Conservation (phyloP, 78 protist genomes). For the Pelomyxa schiedti region DNA sequence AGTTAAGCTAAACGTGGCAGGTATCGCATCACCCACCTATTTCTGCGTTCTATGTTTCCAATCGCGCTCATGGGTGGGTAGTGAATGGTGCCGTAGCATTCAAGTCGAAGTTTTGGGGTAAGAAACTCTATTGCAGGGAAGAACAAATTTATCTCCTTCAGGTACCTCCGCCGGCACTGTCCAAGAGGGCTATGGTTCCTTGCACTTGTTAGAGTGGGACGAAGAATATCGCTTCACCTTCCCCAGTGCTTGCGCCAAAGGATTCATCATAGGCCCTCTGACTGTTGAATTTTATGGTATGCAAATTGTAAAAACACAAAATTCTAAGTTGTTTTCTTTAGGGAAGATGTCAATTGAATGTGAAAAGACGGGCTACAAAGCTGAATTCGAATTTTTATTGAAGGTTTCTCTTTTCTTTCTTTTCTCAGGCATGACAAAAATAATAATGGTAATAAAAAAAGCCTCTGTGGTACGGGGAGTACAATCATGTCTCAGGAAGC, state of each 20-base stretch:
- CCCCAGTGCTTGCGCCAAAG: constrained; percentile 56
- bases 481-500: constrained; percentile 52
- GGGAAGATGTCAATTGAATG: constrained; percentile 46
- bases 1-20: constrained; percentile 69
- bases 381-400: constrained; percentile 56
- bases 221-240: constrained; percentile 59
- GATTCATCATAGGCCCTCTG: constrained; percentile 53
- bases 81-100: constrained; percentile 43
- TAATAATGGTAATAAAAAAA: neutral
- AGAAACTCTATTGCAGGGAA: no score
- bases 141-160: no score
- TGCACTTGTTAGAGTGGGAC: constrained; percentile 11
- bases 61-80: constrained; percentile 48
- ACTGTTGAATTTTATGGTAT: constrained; percentile 26
- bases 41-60: constrained; percentile 56
- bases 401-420: constrained; percentile 20
- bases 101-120: constrained; percentile 64
- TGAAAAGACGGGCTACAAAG: constrained; percentile 22
- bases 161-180: constrained; percentile 51
- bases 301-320: constrained; percentile 15
- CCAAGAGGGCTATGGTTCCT: constrained; percentile 42
- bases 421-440: neutral
- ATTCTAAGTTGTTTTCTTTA: no score
- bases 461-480: constrained; percentile 63
- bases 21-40: constrained; percentile 93